Base-by-base conservation (phyloP, 192 early-diverging fungal genomes). In the Backusella liffmaniae region DNA sequence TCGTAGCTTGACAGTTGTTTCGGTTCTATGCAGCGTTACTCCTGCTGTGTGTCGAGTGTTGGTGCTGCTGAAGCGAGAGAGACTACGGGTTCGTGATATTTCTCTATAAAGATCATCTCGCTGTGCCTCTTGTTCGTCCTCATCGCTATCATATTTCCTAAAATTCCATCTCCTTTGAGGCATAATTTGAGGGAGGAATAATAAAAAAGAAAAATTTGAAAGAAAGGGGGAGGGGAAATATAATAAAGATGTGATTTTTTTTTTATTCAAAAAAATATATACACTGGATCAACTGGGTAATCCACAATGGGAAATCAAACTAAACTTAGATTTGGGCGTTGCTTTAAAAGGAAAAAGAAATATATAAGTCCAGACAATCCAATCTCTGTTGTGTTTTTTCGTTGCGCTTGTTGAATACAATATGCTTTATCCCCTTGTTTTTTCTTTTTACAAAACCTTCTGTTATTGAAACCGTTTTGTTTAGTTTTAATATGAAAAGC, bases 1-100 rank as follows among this genome's bases (percentile, higher is more conserved):
- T 42, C 88, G 82, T 53, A 86, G 75, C 44, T 79, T 84, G 70
- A 87, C 84, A 62, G 82, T 83, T 29, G 86, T 84, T 53, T 83
- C 76, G 21, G 83, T 80, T 35, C 84, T 65, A 32, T 77, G 36
- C 21, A 69, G n/a, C 26, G 32, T 62, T 62, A 76, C 21, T n/a
- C 39, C 36, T 21, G 59, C 35, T 37, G 41, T 44, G 9, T 12
- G 35, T 39, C 37, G 67, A 39, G 59, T n/a, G 37, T 66, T 37
- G 62, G 65, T 29, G 18, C 35, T 42, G 42, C 18, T 16, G 10
- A n/a, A 29, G 23, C 23, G 41, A 16, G 59, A 26, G 34, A n/a
- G 76, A 9, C 29, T 41, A 16, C 34, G 39, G 36, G 36, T 23
- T 26, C 56, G 56, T 62, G 56, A 37, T 36, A 69, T 37, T 37